These are phyloP conservation scores for Leptographium wingfieldii DNA, from an alignment of 2,329 filamentous ascomycete genomes.

Conservation along the genomic window DNA sequence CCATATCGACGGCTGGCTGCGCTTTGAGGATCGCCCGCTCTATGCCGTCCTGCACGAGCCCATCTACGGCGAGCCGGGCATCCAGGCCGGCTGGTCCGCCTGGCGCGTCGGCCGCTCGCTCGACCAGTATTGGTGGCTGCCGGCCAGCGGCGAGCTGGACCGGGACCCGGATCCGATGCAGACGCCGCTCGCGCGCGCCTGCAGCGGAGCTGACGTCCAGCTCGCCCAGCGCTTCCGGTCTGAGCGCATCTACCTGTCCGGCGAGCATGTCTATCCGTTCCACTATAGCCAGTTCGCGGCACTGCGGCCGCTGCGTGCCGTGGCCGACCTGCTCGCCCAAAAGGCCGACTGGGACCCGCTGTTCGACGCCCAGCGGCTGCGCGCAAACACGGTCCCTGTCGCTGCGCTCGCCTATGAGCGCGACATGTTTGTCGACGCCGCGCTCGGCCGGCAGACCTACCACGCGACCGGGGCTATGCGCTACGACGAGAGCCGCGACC, in stretches of 20 bases:
- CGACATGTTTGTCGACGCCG: slow-evolving; percentile 10
- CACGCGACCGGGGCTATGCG: not conserved
- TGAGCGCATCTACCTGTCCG: slow-evolving; percentile 11
- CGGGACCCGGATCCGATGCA: not conserved
- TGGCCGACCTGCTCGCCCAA: slow-evolving; percentile 6
- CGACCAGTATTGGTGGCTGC: slow-evolving; percentile 10
- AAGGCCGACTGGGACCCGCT: slow-evolving; percentile 6
- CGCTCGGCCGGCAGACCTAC: slow-evolving; percentile 1
- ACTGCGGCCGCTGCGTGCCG: slow-evolving; percentile 5
- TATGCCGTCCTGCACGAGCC: slow-evolving; percentile 15
- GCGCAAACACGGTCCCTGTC: slow-evolving; percentile 8
- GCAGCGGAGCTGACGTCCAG: not conserved
- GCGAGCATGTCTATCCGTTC: slow-evolving; percentile 15
- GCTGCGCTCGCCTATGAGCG: slow-evolving; percentile 6
- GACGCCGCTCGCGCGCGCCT: not conserved
- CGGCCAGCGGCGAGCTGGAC: not conserved
- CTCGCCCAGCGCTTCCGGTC: not conserved
- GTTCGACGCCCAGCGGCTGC: slow-evolving; percentile 6
- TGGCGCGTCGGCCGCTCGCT: not conserved
- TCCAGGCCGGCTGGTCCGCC: slow-evolving; percentile 10
- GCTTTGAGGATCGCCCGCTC: slow-evolving; percentile 12
- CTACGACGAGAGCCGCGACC: not conserved
- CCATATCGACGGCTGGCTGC: slow-evolving; percentile 7
- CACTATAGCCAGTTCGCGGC: slow-evolving; percentile 11
- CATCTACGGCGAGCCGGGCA: slow-evolving; percentile 9